Percentiles rank a stretch among this genome's conserved stretches.
Evolutionary conservation across 192 early-diverging fungal genomes (phyloP).

Genomic region (Diversispora epigaea): DNA sequence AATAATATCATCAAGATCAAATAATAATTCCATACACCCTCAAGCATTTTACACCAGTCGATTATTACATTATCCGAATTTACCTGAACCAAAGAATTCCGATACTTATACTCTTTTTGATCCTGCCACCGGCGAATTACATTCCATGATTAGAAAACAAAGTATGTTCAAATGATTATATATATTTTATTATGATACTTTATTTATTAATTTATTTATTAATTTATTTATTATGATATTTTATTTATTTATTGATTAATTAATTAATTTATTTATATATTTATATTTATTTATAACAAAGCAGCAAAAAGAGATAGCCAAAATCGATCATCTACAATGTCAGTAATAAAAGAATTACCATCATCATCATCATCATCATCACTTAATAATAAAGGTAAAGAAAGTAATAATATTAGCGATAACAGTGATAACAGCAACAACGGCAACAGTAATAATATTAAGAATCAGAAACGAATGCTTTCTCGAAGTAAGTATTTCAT

Average conservation of each 20-base stretch:
- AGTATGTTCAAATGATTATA: background rate
- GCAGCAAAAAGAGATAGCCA: background rate
- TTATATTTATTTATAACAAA: background rate
- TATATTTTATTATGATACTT: too few relatives aligned
- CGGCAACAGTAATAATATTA: too few relatives aligned
- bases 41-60: slow-evolving; percentile 29
- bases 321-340: background rate
- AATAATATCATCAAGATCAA: background rate
- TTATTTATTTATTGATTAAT: background rate
- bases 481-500: background rate
- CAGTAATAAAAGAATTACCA: background rate
- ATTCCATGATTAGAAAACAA: slow-evolving; percentile 15
- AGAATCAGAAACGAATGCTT: too few relatives aligned
- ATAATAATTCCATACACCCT: slow-evolving; percentile 10
- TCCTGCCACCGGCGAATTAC: slow-evolving; percentile 14
- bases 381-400: background rate
- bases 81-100: slow-evolving; percentile 23
- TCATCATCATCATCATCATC: background rate
- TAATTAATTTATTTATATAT: background rate
- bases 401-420: background rate
- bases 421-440: too few relatives aligned
- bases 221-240: background rate
- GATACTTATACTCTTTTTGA: slow-evolving; percentile 23
- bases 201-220: too few relatives aligned
- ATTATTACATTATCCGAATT: slow-evolving; percentile 23